Evolutionary conservation across 495 filamentous ascomycete genomes (phyloP), one percentile per base, ranked within the genome.

Genomic region (Aspergillus ellipticus): DNA sequence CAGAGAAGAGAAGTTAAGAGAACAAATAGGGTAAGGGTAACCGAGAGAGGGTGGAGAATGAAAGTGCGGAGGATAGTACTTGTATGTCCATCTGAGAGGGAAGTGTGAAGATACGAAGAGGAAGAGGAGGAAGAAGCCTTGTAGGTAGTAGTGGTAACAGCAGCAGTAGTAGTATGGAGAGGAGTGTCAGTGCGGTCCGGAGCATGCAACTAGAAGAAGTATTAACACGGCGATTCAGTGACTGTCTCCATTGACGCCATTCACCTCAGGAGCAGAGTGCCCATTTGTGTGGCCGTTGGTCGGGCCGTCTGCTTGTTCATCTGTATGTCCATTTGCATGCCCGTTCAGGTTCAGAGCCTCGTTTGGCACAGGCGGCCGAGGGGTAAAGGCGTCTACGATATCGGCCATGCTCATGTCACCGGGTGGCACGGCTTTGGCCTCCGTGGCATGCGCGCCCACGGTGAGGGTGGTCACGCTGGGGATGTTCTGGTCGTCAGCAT

Each of bases 401-500:
- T 48, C 45, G 17, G 24, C 45, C 13, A 48, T 48, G 45, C 45
- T 94, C 42, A 96, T 89, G 58, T 92, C 92, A 70, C 93, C 88
- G 3, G 89, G 92, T 61, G 96, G 64, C 2, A 92, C 95, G 13
- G 86, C 83, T 56, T 82, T 86, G 10, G 92, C 92, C 70, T 94
- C 89, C 0, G 92, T 96, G 71, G 90, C 94, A 43, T 91, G 76
- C 59, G 77, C 86, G n/a, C 92, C 92, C 51, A 97, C 73, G 50
- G 85, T 90, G 20, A 96, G 90, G 0, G 90, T 96, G 60, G 85
- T 85, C 6, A 90, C 86, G 53, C 89, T 78, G 31, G 84, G 69
- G 42, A 94, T 77, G 5, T 64, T 68, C 33, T 79, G 74, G 39
- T 73, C 70, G 1, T 71, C 74, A 20, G 74, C 70, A 1, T 71